Evolutionary conservation across 2,329 filamentous ascomycete species (phyloP).

Genomic region (Phoma sp.): DNA sequence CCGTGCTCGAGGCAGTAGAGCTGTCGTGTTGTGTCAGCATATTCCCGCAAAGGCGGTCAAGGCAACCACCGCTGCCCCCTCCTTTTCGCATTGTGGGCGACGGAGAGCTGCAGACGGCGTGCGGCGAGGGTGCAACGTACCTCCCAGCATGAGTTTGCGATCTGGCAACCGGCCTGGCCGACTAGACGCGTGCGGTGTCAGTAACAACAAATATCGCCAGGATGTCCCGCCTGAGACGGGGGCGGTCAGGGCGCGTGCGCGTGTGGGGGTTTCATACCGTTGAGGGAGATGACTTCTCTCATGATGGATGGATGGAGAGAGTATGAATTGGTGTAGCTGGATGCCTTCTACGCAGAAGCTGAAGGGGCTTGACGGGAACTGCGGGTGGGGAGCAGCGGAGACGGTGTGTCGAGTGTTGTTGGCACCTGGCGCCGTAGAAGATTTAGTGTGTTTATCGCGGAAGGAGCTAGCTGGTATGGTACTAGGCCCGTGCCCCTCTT

Average conservation of each 20-base stretch:
- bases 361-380: conserved; percentile 22
- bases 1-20: conserved; percentile 99
- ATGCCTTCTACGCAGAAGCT: conserved; percentile 17
- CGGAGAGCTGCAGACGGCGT: conserved; percentile 16
- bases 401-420: conserved; percentile 33
- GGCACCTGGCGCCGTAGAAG: conserved; percentile 15
- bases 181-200: conserved; percentile 71
- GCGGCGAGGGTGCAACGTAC: conserved; percentile 65
- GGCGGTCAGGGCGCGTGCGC: conserved; percentile 42
- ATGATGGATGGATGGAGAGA: conserved; percentile 64
- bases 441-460: conserved; percentile 20
- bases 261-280: conserved; percentile 70
- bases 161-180: conserved; percentile 99
- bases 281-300: conserved; percentile 99
- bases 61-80: conserved; percentile 43
- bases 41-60: conserved; percentile 35
- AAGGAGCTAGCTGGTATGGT: conserved; percentile 18
- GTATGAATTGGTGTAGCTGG: conserved; percentile 37
- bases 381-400: conserved; percentile 29
- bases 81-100: conserved; percentile 21
- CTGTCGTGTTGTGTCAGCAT: conserved; percentile 58
- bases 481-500: conserved; percentile 1
- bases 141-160: conserved; percentile 99
- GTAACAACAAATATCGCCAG: conserved; percentile 46
- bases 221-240: conserved; percentile 46